Conservation (phyloP, 2,329 filamentous ascomycete genomes). For the Acrocalymma vagum region DNA sequence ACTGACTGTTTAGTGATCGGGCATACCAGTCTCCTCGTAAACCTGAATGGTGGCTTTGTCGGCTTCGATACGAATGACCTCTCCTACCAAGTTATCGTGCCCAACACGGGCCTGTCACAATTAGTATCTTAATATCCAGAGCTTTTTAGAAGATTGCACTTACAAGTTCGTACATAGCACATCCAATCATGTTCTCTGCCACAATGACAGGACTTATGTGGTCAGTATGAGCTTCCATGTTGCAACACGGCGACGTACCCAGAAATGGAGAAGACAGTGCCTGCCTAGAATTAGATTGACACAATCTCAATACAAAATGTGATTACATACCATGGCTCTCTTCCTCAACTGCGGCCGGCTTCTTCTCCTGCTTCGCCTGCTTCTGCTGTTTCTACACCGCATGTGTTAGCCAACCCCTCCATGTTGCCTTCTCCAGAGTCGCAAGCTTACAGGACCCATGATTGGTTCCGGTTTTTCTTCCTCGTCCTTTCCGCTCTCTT, state of each 20-base stretch:
- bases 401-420: constrained; percentile 32
- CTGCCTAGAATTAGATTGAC: constrained; percentile 45
- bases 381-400: constrained; percentile 46
- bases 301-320: neutral
- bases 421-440: constrained; percentile 1
- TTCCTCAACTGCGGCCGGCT: constrained; percentile 55
- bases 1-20: neutral
- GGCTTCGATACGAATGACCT: constrained; percentile 96
- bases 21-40: constrained; percentile 95
- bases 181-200: constrained; percentile 97
- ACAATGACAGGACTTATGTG: constrained; percentile 81
- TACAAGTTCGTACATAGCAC: constrained; percentile 99
- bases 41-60: constrained; percentile 98
- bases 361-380: constrained; percentile 45
- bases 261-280: constrained; percentile 76
- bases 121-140: constrained; percentile 16
- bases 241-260: constrained; percentile 54
- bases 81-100: constrained; percentile 89
- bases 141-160: constrained; percentile 38
- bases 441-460: constrained; percentile 49
- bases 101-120: constrained; percentile 81
- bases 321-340: constrained; percentile 64
- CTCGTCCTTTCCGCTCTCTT: constrained; percentile 22
- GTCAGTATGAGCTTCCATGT: constrained; percentile 33
- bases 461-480: constrained; percentile 25